Conservation (phyloP, 164 flowering plant species). For the Aristolochia californica region DNA sequence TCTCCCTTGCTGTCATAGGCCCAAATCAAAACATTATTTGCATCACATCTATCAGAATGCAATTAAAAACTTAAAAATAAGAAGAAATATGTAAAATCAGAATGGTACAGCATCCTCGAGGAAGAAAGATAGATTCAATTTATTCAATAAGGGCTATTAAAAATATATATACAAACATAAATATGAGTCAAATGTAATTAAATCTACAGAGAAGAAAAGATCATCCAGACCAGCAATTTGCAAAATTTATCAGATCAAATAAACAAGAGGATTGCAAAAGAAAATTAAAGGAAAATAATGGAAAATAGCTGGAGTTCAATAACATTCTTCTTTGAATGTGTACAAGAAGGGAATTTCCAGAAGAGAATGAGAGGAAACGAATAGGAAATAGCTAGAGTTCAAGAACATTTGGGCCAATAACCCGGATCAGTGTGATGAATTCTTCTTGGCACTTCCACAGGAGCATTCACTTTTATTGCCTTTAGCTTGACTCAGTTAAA, state of each 20-base stretch:
- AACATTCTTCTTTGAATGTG: neutral
- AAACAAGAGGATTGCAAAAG: too few species aligned
- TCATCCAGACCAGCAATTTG: neutral
- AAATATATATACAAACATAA: neutral
- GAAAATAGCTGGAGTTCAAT: neutral
- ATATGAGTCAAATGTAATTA: neutral
- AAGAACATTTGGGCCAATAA: too few species aligned
- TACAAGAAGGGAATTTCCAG: too few species aligned
- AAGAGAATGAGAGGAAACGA: too few species aligned
- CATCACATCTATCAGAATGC: neutral
- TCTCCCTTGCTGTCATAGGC: conserved; percentile 67
- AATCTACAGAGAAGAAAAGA: neutral
- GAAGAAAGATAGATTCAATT: neutral
- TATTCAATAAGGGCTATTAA: too few species aligned
- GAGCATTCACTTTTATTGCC: too few species aligned
- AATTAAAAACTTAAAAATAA: neutral
- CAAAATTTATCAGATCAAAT: neutral
- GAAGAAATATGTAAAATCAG: neutral
- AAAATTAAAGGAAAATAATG: too few species aligned
- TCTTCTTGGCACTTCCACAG: too few species aligned
- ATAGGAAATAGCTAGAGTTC: too few species aligned
- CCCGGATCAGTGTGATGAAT: too few species aligned
- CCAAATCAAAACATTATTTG: conserved; percentile 3
- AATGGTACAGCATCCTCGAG: neutral
- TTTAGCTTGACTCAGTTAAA: too few species aligned